Evolutionary conservation across 83 land plant genomes (phyloP).

Genomic region (Diphasiastrum complanatum): DNA sequence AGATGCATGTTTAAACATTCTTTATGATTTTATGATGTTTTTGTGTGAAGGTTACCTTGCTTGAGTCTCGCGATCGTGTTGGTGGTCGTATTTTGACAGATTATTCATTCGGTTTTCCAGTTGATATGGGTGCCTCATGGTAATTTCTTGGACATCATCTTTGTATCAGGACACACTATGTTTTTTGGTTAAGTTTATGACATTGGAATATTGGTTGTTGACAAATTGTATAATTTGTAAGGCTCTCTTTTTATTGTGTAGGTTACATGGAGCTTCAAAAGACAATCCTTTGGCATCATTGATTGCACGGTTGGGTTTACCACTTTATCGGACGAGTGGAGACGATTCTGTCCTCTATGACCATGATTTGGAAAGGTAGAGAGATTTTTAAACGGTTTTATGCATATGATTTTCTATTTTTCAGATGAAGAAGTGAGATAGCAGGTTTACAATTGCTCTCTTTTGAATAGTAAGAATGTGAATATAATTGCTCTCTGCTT

Average conservation of each 20-base stretch:
- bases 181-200: background rate
- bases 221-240: background rate
- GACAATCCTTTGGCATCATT: constrained; percentile 92
- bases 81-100: constrained; percentile 26
- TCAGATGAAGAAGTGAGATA: background rate
- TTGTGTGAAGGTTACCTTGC: constrained; percentile 20
- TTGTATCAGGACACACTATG: background rate
- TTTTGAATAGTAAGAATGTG: background rate
- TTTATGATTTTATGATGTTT: background rate
- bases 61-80: constrained; percentile 19
- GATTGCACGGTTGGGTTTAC: constrained; percentile 72
- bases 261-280: constrained; percentile 90
- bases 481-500: background rate
- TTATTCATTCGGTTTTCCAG: constrained; percentile 19
- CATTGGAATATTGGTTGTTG: background rate
- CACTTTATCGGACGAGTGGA: constrained; percentile 90
- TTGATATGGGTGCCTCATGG: constrained; percentile 32
- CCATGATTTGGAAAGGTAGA: constrained; percentile 89
- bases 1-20: background rate
- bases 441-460: background rate
- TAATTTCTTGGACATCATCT: background rate
- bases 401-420: constrained; percentile 1
- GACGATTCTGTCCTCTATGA: constrained; percentile 93
- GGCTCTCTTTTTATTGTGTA: constrained; percentile 23
- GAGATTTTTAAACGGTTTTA: background rate